Percentiles rank a stretch among this genome's conserved stretches.
These are phyloP conservation scores for Lathyrus aphaca DNA, from an alignment of 306 rosid genomes.

Conservation along the genomic window DNA sequence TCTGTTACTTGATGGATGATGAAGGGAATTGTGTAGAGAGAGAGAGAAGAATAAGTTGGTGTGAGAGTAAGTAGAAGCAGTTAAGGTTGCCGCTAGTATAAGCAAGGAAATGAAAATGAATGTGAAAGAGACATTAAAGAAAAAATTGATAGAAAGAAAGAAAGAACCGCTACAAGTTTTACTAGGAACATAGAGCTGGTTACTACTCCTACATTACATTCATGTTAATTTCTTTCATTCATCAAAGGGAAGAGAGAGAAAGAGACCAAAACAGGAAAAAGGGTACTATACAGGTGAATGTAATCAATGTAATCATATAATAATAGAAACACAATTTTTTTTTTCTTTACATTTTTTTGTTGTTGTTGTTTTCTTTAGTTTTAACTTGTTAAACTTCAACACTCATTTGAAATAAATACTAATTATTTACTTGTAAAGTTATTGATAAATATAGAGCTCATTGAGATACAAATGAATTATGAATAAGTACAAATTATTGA, in stretches of 20 bases:
- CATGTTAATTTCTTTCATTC: constrained; percentile 22
- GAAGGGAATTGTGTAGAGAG: constrained; percentile 54
- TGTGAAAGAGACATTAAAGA: constrained; percentile 42
- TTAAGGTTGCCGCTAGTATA: constrained; percentile 72
- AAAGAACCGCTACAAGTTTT: constrained; percentile 43
- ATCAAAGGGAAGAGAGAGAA: constrained; percentile 2
- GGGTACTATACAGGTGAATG: constrained; percentile 11
- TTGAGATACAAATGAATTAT: too few relatives aligned
- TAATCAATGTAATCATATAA: neutral
- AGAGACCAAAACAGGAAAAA: constrained; percentile 20
- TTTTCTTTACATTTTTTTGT: too few relatives aligned
- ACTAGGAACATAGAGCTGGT: neutral
- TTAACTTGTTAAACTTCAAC: too few relatives aligned
- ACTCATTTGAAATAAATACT: too few relatives aligned
- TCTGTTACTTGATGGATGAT: constrained; percentile 59
- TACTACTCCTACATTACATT: constrained; percentile 18
- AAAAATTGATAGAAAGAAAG: constrained; percentile 7
- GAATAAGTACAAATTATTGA: too few relatives aligned
- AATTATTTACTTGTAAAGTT: too few relatives aligned
- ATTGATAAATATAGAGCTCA: too few relatives aligned
- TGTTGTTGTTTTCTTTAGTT: too few relatives aligned
- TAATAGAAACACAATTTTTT: too few relatives aligned
- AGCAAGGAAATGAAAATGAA: constrained; percentile 51
- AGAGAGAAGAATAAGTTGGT: constrained; percentile 44
- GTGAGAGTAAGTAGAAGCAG: constrained; percentile 34